Conservation (phyloP, 1,139 yeast genomes). For the Kurtzmaniella quercitrusa region DNA sequence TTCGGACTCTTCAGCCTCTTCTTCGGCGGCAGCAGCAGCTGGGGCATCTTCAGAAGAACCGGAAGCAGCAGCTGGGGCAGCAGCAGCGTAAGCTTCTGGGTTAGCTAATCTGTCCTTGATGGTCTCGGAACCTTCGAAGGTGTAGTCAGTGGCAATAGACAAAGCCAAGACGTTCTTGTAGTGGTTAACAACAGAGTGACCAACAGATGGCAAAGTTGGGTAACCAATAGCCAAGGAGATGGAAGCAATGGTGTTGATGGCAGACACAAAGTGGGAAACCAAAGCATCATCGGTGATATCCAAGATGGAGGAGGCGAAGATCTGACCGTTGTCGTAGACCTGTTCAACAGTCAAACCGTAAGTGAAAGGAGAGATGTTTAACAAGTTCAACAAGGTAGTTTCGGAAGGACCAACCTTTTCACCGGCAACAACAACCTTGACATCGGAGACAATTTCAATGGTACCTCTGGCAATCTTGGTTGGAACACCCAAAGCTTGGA, state of each 20-base stretch:
- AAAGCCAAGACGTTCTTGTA: slow-evolving; percentile 98
- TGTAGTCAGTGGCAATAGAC: slow-evolving; percentile 97
- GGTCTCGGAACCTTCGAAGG: slow-evolving; percentile 98
- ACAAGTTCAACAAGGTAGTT: slow-evolving; percentile 98
- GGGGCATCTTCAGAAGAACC: slow-evolving; percentile 76
- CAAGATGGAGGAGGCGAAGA: slow-evolving; percentile 93
- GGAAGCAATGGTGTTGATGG: slow-evolving; percentile 91
- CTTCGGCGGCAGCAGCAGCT: slow-evolving; percentile 62
- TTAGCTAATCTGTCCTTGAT: slow-evolving; percentile 92
- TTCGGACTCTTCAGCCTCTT: slow-evolving; percentile 67
- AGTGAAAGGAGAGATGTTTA: slow-evolving; percentile 99
- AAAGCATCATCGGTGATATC: slow-evolving; percentile 98
- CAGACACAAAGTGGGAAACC: slow-evolving; percentile 86
- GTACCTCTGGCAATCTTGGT: slow-evolving; percentile 99
- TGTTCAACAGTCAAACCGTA: slow-evolving; percentile 96
- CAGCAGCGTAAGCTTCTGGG: slow-evolving; percentile 95
- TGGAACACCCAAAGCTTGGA: slow-evolving; percentile 99
- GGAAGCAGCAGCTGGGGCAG: slow-evolving; percentile 94
- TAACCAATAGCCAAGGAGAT: slow-evolving; percentile 96
- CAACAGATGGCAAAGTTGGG: slow-evolving; percentile 99
- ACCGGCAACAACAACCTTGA: slow-evolving; percentile 87
- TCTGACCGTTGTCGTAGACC: slow-evolving; percentile 98
- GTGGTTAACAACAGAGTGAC: slow-evolving; percentile 98
- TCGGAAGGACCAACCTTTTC: slow-evolving; percentile 97
- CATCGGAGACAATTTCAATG: slow-evolving; percentile 97